Evolutionary conservation across 495 filamentous ascomycete species (phyloP), one percentile per base, ranked within the genome.

Genomic region (Neurospora sublineolata): DNA sequence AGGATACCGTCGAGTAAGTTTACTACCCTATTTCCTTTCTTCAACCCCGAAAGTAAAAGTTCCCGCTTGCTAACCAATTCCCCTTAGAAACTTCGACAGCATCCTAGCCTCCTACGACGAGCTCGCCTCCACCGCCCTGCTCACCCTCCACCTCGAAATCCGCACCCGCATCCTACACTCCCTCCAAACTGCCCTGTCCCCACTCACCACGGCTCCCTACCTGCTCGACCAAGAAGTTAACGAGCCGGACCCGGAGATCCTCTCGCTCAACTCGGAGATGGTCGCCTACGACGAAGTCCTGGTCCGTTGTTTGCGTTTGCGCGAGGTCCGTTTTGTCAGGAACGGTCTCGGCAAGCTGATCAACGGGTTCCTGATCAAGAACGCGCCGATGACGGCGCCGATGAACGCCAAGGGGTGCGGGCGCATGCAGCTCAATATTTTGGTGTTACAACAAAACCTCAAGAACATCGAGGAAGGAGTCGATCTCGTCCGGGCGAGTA

Each of bases 361-460:
- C 71, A 82, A 82, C 75, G 76, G 75, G 40, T 86, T 81, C 76
- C 79, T 84, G 14, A 78, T 84, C 68, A 75, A 78, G 71, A 82
- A 81, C 74, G 81, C 81, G 37, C 72, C 75, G 3, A 80, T 83
- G 72, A 82, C 83, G 58, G 82, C 84, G 74, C 83, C 82, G 37
- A 83, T 87, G 73, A 83, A 83, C 72, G 75, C 82, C 60, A 79
- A 89, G 71, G 95, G 96, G 18, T 92, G 89, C 73, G 86, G 88
- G 27, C 87, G 93, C 8, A 91, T 98, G 84, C 90, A 92, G 75
- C 86, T 97, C 37, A 96, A 98, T 77, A 92, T 98, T 64, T 84
- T 97, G 10, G 95, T 99, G 67, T 82, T 99, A 37, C 94, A 97
- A 77, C 96, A 98, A 75, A 97, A 97, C 74, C 86, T 99, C 69